A percentile compares a stretch with the other conserved stretches of the same genome.
Conservation (phyloP, 352 stramenopile species). For the Phytophthora tubulina region DNA sequence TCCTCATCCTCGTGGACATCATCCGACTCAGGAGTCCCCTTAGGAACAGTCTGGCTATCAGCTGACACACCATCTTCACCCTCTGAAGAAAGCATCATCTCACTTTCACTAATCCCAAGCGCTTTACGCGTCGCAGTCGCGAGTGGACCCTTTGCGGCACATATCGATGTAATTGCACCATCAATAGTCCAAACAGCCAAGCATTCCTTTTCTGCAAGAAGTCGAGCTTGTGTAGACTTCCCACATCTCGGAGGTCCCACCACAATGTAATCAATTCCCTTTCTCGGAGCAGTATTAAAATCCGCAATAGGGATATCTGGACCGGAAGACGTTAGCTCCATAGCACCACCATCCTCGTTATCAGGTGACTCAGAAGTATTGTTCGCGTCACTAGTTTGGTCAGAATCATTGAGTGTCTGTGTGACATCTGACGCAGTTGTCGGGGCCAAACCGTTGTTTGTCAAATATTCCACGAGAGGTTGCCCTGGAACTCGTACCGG, state of each 20-base stretch:
- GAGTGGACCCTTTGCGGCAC: slow-evolving; percentile 46
- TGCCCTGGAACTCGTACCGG: slow-evolving; percentile 78
- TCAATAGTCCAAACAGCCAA: slow-evolving; percentile 80
- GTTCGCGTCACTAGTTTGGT: neutral
- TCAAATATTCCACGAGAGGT: slow-evolving; percentile 65
- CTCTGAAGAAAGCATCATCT: neutral
- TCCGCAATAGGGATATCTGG: slow-evolving; percentile 1
- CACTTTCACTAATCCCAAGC: slow-evolving; percentile 38
- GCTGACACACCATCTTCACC: slow-evolving; percentile 4
- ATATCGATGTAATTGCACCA: slow-evolving; percentile 62
- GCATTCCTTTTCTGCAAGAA: slow-evolving; percentile 81
- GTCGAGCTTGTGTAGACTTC: slow-evolving; percentile 80
- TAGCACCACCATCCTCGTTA: neutral
- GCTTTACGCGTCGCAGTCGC: slow-evolving; percentile 47
- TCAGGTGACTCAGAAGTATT: slow-evolving; percentile 11
- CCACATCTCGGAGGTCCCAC: slow-evolving; percentile 80
- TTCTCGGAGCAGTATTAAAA: slow-evolving; percentile 34
- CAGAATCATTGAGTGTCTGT: neutral
- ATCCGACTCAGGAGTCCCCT: slow-evolving; percentile 31
- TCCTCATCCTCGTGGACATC: slow-evolving; percentile 31
- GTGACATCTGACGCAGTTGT: slow-evolving; percentile 21
- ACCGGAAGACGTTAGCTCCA: neutral
- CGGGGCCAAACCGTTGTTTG: slow-evolving; percentile 50
- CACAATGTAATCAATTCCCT: slow-evolving; percentile 83
- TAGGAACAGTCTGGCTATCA: neutral